phyloP scores from a whole-genome alignment of 2,329 filamentous ascomycete species.

The Stemphylium vesicarium region DNA sequence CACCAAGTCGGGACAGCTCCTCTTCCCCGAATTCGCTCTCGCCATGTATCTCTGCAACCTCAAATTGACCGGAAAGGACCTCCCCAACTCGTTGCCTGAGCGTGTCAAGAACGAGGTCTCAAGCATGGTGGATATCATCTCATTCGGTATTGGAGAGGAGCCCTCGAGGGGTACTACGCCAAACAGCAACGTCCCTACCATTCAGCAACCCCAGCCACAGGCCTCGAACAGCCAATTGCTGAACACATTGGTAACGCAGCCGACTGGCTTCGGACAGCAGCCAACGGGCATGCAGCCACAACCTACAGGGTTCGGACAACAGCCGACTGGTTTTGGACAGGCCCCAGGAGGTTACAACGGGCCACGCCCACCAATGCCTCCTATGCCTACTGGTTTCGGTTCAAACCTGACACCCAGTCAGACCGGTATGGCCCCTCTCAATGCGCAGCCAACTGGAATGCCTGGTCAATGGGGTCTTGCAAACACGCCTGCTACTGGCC shows the following conservation, averaged over 20 bases:
- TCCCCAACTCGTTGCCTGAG: constrained; percentile 79
- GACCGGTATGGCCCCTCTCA: constrained; percentile 71
- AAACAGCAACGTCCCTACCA: constrained; percentile 68
- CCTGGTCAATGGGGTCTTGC: constrained; percentile 99
- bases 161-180: constrained; percentile 56
- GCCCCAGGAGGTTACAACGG: constrained; percentile 81
- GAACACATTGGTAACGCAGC: constrained; percentile 61
- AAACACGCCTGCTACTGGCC: constrained; percentile 84
- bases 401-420: constrained; percentile 63
- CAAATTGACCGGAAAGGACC: constrained; percentile 82
- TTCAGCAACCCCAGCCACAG: constrained; percentile 65
- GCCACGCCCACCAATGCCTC: constrained; percentile 77
- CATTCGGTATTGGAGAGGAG: constrained; percentile 86
- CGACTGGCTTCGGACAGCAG: constrained; percentile 64
- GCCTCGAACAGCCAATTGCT: constrained; percentile 70
- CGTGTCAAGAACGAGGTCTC: constrained; percentile 95
- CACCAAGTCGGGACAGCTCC: constrained; percentile 91
- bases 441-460: constrained; percentile 90
- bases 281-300: constrained; percentile 65
- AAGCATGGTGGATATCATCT: constrained; percentile 99
- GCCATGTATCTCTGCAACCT: constrained; percentile 99
- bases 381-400: constrained; percentile 69
- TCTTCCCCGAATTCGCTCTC: constrained; percentile 96
- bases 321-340: constrained; percentile 62
- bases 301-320: constrained; percentile 46